These are phyloP conservation scores for Luvunga scandens DNA, from an alignment of 345 rosid genomes.

Conservation along the genomic window DNA sequence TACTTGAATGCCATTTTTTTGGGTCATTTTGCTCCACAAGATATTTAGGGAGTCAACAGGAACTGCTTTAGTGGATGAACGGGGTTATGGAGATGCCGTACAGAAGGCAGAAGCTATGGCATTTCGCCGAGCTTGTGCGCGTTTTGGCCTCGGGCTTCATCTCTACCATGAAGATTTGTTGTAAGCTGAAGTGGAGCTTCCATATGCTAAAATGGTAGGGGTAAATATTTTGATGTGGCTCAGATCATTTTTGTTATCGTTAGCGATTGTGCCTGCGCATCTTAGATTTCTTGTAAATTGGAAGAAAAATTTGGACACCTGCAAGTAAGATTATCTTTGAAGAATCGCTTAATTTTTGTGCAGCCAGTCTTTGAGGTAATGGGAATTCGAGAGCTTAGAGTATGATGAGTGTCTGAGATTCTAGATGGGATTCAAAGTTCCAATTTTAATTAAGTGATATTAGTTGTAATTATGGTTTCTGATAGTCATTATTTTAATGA, in stretches of 20 bases:
- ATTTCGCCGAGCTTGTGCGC: constrained; percentile 82
- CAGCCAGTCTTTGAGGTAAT: background rate
- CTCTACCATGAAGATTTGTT: constrained; percentile 77
- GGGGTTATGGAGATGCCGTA: constrained; percentile 74
- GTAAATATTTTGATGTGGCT: background rate
- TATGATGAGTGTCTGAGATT: background rate
- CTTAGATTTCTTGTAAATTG: background rate
- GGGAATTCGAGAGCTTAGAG: background rate
- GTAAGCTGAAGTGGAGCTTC: constrained; percentile 9
- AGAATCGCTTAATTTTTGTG: background rate
- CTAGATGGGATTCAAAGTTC: background rate
- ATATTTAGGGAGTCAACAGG: constrained; percentile 75
- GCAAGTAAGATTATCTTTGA: background rate
- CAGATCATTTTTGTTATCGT: background rate
- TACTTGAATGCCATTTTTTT: background rate
- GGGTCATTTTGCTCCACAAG: constrained; percentile 21
- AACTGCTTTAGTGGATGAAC: constrained; percentile 53
- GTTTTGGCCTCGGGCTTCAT: constrained; percentile 87
- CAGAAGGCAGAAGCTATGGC: constrained; percentile 97
- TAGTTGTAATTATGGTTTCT: background rate
- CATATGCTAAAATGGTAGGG: background rate
- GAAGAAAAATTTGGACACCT: background rate
- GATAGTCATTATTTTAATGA: background rate
- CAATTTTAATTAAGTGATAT: background rate
- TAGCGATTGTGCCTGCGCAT: background rate